Evolutionary conservation across 1,284 basidiomycete genomes (phyloP), one percentile per base, ranked within the genome.

Genomic region (Cystobasidiaceae sp.): DNA sequence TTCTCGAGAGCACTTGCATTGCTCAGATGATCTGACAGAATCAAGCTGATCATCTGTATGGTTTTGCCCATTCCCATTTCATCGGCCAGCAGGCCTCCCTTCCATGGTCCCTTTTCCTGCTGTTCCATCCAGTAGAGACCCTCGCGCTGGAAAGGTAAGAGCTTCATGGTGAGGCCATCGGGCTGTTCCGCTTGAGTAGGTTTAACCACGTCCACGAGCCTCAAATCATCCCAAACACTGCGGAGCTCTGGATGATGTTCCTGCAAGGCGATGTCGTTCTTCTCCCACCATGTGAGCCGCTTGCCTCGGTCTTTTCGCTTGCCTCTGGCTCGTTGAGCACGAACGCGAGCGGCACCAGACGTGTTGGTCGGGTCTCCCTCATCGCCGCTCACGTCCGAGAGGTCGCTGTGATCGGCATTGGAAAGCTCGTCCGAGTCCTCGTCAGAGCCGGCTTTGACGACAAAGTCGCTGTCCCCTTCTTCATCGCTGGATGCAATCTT

Each of bases 51-150:
- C 72, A 94, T 93, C 75, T 98, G 96, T 68, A 98, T 97, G 0
- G 94, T 98, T 79, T 97, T 97, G 32, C 94, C 94, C 94, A 97
- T 97, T 39, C 91, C 91, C 89, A 91, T 91, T 77, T 93, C 90
- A 74, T 93, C 91, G 33, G 94, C 93, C 58, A 98, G 81, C 84
- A 98, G 87, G 11, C 94, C 96, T 44, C 96, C 94, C 51, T 81
- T 81, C 91, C 93, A 97, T 5, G 84, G 78, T 3, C 89, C 84
- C 66, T 86, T 80, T 78, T 99, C 96, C 79, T 98, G 96, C 74
- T 91, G 83, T 69, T 86, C 85, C 89, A 99, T 93, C 96, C 96
- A 99, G 75, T 83, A 85, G 64, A 99, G 80, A 76, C 90, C 92
- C 78, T 98, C 96, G 68, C 85, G 85, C 77, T 98, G 94, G 78